Conservation (phyloP, 768 basidiomycete species). For the Trametes cubensis region DNA sequence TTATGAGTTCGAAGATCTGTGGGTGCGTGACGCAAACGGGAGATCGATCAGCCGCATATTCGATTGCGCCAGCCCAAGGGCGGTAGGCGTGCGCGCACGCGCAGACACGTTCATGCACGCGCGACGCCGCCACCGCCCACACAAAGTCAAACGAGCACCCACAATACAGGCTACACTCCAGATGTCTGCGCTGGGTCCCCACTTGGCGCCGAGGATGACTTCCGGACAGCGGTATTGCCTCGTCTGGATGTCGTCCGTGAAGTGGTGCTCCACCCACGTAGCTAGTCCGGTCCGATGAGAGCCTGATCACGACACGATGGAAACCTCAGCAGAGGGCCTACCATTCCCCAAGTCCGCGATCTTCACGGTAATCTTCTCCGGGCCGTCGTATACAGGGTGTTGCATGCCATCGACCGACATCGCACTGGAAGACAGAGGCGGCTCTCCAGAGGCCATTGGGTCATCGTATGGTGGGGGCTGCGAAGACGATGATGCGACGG, state of each 20-base stretch:
- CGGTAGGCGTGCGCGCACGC: background rate
- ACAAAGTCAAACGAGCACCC: slow-evolving; percentile 36
- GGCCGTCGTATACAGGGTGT: slow-evolving; percentile 38
- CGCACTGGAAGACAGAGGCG: slow-evolving; percentile 27
- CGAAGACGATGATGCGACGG: slow-evolving; percentile 22
- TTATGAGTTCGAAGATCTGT: slow-evolving; percentile 92
- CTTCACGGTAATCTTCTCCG: slow-evolving; percentile 89
- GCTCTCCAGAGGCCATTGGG: slow-evolving; percentile 18
- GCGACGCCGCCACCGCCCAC: background rate
- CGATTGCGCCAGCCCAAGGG: slow-evolving; percentile 8
- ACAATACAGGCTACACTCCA: slow-evolving; percentile 97
- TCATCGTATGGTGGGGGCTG: slow-evolving; percentile 28
- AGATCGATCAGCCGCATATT: slow-evolving; percentile 1
- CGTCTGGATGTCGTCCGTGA: slow-evolving; percentile 98
- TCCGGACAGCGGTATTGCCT: slow-evolving; percentile 97
- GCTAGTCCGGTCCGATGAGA: slow-evolving; percentile 43
- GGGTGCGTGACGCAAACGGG: no score
- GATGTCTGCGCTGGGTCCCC: slow-evolving; percentile 93
- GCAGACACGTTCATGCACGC: background rate
- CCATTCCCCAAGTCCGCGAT: slow-evolving; percentile 98
- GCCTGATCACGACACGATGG: background rate
- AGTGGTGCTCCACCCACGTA: slow-evolving; percentile 93
- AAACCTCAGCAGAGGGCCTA: slow-evolving; percentile 37
- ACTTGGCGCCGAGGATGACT: slow-evolving; percentile 94
- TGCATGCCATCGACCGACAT: slow-evolving; percentile 36